A percentile compares a stretch with the other conserved stretches of the same genome.
phyloP scores from a whole-genome alignment of 345 rosid genomes.

The Abelmoschus esculentus region DNA sequence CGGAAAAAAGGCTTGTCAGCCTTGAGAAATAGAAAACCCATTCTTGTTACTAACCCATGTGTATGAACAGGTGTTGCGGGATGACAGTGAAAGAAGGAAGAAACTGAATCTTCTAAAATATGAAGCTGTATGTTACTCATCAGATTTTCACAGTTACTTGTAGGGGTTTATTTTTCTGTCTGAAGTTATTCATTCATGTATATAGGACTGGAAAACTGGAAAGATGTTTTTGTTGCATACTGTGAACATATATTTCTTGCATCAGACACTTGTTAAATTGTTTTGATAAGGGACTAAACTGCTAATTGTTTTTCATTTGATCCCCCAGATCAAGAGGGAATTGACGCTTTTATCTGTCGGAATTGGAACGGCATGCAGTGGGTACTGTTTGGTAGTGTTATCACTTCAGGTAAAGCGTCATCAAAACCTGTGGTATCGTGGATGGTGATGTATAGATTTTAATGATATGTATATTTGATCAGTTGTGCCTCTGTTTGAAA shows the following conservation, averaged over 20 bases:
- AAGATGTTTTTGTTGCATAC: background rate
- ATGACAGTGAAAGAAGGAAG: conserved; percentile 78
- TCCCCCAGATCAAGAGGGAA: conserved; percentile 70
- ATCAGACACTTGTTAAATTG: background rate
- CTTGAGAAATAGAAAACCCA: background rate
- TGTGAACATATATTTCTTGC: background rate
- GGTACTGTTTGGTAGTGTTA: too few species aligned
- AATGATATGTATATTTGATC: background rate
- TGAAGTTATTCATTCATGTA: background rate
- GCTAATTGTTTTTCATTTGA: conserved; percentile 15
- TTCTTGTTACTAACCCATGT: conserved; percentile 12
- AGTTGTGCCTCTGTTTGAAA: background rate
- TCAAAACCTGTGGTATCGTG: background rate
- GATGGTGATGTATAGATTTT: background rate
- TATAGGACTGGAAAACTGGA: background rate
- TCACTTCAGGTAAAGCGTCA: conserved; percentile 53
- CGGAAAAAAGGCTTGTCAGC: background rate
- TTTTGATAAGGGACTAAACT: background rate
- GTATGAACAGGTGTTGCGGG: conserved; percentile 46
- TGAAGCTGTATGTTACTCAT: conserved; percentile 71
- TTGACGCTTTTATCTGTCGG: conserved; percentile 64
- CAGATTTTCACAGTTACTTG: conserved; percentile 26
- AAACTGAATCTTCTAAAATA: conserved; percentile 75
- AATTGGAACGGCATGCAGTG: conserved; percentile 34
- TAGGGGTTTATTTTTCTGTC: background rate